phyloP scores from a whole-genome alignment of 768 basidiomycete genomes.

The Amanita subjunquillea region DNA sequence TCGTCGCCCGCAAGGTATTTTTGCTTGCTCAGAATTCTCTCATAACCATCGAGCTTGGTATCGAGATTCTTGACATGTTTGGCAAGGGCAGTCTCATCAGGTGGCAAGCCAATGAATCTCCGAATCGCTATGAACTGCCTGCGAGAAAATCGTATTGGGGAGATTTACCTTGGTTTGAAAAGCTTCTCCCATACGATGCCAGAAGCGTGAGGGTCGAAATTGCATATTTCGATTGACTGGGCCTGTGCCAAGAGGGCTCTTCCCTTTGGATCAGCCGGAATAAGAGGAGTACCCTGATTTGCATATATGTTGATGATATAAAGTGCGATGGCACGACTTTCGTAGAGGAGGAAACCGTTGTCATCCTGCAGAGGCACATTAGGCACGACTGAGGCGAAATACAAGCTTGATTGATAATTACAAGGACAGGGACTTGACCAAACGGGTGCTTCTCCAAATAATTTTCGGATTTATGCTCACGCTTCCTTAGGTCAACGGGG shows the following conservation, averaged over 20 bases:
- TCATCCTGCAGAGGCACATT: constrained; percentile 29
- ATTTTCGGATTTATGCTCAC: constrained; percentile 29
- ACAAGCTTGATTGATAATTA: not conserved
- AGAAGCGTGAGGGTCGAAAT: constrained; percentile 41
- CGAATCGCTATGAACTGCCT: not conserved
- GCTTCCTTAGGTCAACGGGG: constrained; percentile 21
- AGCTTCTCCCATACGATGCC: constrained; percentile 35
- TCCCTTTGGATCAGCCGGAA: constrained; percentile 31
- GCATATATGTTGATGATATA: constrained; percentile 51
- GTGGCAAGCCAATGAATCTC: constrained; percentile 13
- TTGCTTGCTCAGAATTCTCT: constrained; percentile 43
- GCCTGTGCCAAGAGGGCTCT: constrained; percentile 43
- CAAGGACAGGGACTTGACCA: constrained; percentile 26
- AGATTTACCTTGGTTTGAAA: constrained; percentile 32
- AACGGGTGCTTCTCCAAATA: constrained; percentile 38
- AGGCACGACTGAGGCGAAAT: not conserved
- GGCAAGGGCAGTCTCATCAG: constrained; percentile 17
- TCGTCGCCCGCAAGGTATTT: constrained; percentile 48
- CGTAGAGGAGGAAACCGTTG: constrained; percentile 54
- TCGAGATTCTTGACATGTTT: constrained; percentile 16
- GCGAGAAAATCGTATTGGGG: not conserved
- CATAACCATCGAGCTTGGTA: constrained; percentile 43
- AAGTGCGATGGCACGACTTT: constrained; percentile 50
- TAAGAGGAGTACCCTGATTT: constrained; percentile 35
- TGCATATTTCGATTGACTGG: constrained; percentile 36